Conservation (phyloP, 2,329 filamentous ascomycete genomes). For the Pestalotiopsis sp. region DNA sequence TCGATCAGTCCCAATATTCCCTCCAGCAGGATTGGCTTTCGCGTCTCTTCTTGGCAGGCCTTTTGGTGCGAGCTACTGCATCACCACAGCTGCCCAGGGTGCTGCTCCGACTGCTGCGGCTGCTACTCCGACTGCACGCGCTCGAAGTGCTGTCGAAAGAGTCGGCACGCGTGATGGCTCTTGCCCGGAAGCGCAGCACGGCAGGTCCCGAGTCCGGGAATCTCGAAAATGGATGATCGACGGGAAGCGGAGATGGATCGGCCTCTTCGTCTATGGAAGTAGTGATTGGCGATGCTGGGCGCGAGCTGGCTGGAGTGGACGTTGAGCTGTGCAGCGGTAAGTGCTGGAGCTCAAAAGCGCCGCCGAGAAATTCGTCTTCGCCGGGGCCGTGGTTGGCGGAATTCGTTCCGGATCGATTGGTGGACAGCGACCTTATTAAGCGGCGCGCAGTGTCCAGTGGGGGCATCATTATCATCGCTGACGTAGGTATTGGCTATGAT, state of each 20-base stretch:
- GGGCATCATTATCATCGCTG: slow-evolving; percentile 8
- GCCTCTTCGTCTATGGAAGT: neutral
- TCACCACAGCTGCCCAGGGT: slow-evolving; percentile 9
- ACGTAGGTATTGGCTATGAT: slow-evolving; percentile 9
- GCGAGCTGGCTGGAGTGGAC: neutral
- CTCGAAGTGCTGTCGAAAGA: slow-evolving; percentile 19
- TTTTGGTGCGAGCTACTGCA: slow-evolving; percentile 9
- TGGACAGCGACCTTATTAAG: slow-evolving; percentile 15
- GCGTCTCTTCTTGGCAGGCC: slow-evolving; percentile 14
- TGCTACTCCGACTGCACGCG: slow-evolving; percentile 12
- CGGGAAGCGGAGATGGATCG: neutral
- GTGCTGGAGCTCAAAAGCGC: slow-evolving; percentile 19
- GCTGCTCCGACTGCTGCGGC: neutral
- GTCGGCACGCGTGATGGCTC: slow-evolving; percentile 16
- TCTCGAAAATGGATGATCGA: neutral
- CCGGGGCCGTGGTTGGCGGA: slow-evolving; percentile 2
- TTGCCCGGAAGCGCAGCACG: neutral
- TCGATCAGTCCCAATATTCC: slow-evolving; percentile 22
- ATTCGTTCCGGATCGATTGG: slow-evolving; percentile 7
- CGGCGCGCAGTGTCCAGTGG: neutral
- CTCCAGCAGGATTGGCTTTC: slow-evolving; percentile 25
- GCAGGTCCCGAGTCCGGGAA: neutral
- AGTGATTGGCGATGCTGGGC: neutral
- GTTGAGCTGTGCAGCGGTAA: neutral
- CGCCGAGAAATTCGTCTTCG: slow-evolving; percentile 15